phyloP scores from a whole-genome alignment of 768 basidiomycete species.

The Tylopilus plumbeoviolaceoides region DNA sequence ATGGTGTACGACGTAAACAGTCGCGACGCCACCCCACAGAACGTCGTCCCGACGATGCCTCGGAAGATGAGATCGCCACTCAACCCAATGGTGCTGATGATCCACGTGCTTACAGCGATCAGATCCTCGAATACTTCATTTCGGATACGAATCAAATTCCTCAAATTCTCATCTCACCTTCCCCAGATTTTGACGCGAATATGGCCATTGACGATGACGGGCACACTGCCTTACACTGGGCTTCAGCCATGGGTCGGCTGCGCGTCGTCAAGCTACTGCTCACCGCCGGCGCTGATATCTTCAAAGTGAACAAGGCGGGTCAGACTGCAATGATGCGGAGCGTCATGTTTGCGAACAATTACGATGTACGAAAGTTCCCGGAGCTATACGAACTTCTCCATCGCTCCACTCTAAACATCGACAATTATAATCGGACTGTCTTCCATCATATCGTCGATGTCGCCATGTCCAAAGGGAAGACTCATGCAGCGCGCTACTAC shows the following conservation, averaged over 20 bases:
- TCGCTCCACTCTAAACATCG: conserved; percentile 98
- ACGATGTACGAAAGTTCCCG: conserved; percentile 97
- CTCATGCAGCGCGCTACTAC: conserved; percentile 96
- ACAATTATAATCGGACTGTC: conserved; percentile 94
- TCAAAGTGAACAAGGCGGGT: conserved; percentile 93
- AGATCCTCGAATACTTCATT: conserved; percentile 97
- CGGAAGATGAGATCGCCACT: conserved; percentile 38
- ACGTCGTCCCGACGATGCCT: conserved; percentile 40
- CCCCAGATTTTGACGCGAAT: conserved; percentile 90
- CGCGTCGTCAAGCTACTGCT: conserved; percentile 92
- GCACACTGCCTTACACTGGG: conserved; percentile 97
- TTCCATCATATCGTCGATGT: conserved; percentile 98
- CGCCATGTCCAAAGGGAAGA: conserved; percentile 96
- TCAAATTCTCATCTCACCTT: conserved; percentile 79
- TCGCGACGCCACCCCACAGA: conserved; percentile 46
- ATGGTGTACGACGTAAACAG: conserved; percentile 44
- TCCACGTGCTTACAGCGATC: conserved; percentile 81
- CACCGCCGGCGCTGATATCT: conserved; percentile 93
- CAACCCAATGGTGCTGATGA: conserved; percentile 48
- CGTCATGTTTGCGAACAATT: conserved; percentile 99
- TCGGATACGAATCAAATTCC: conserved; percentile 94
- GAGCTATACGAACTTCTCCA: conserved; percentile 96
- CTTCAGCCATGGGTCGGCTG: conserved; percentile 97
- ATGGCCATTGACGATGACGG: conserved; percentile 98
- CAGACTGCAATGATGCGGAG: conserved; percentile 98